phyloP scores from a whole-genome alignment of 2,329 filamentous ascomycete species.

The Canariomyces notabilis region DNA sequence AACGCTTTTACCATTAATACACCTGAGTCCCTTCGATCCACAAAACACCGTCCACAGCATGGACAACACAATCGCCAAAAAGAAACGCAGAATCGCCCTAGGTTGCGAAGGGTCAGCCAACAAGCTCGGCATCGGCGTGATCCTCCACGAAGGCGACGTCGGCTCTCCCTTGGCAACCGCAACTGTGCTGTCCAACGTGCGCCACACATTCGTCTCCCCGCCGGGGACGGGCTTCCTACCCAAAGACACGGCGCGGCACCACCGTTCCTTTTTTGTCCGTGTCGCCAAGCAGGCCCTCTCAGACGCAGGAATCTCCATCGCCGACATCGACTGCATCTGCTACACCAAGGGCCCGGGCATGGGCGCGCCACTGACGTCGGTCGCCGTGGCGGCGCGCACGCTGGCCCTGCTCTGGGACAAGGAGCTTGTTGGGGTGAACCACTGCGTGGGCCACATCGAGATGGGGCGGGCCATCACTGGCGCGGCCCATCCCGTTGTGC shows the following conservation, averaged over 20 bases:
- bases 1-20: too few relatives aligned
- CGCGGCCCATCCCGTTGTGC: slow-evolving; percentile 83
- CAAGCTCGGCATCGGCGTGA: slow-evolving; percentile 92
- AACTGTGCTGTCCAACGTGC: slow-evolving; percentile 82
- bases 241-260: slow-evolving; percentile 91
- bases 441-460: slow-evolving; percentile 97
- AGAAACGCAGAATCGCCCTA: slow-evolving; percentile 47
- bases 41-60: slow-evolving; percentile 21
- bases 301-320: slow-evolving; percentile 56
- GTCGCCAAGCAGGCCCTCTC: slow-evolving; percentile 76
- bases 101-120: slow-evolving; percentile 89
- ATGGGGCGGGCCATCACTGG: slow-evolving; percentile 94
- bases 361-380: slow-evolving; percentile 85
- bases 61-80: slow-evolving; percentile 31
- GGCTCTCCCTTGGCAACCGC: slow-evolving; percentile 43
- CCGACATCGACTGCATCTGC: slow-evolving; percentile 84
- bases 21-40: neutral
- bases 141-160: slow-evolving; percentile 59
- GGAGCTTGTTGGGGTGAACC: slow-evolving; percentile 91
- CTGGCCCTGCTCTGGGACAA: slow-evolving; percentile 79
- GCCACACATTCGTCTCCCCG: slow-evolving; percentile 88
- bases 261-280: slow-evolving; percentile 76
- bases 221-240: slow-evolving; percentile 92
- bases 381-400: slow-evolving; percentile 79
- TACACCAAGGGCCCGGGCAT: slow-evolving; percentile 95